Conservation (phyloP, 108 stramenopile genomes). For the Skeletonema potamos region DNA sequence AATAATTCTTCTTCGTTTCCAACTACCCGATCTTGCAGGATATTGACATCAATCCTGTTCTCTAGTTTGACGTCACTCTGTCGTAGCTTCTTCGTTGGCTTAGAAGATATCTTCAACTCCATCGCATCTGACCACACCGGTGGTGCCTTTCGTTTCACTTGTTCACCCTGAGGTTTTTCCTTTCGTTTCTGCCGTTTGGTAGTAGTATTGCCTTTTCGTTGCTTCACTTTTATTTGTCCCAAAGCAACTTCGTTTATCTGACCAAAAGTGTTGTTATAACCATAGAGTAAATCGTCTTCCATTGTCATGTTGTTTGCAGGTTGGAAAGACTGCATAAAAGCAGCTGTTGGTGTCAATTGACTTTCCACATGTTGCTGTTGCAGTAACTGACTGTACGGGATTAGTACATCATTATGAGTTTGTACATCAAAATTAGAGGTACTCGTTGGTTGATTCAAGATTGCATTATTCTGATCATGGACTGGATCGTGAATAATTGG, state of each 20-base stretch:
- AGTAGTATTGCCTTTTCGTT: not conserved
- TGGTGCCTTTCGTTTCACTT: not conserved
- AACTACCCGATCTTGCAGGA: no score
- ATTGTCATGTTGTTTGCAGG: not conserved
- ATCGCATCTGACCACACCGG: not conserved
- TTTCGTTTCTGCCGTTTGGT: not conserved
- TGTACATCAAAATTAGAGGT: not conserved
- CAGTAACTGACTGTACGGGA: not conserved
- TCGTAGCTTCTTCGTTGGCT: not conserved
- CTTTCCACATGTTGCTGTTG: no score
- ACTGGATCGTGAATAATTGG: no score
- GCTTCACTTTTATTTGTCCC: not conserved
- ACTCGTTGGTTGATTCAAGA: not conserved
- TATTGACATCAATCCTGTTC: no score
- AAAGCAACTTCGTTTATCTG: no score
- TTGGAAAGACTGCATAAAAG: no score
- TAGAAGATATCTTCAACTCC: not conserved
- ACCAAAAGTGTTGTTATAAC: no score
- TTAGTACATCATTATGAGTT: not conserved
- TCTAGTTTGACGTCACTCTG: not conserved
- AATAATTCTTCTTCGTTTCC: no score
- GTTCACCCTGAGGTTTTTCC: not conserved
- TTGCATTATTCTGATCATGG: not conserved
- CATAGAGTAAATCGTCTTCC: no score
- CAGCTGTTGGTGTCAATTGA: no score